A percentile compares a stretch with the other conserved stretches of the same genome.
These are phyloP conservation scores for Sporopachydermia cereana DNA, from an alignment of 1,139 yeast species.

Conservation along the genomic window DNA sequence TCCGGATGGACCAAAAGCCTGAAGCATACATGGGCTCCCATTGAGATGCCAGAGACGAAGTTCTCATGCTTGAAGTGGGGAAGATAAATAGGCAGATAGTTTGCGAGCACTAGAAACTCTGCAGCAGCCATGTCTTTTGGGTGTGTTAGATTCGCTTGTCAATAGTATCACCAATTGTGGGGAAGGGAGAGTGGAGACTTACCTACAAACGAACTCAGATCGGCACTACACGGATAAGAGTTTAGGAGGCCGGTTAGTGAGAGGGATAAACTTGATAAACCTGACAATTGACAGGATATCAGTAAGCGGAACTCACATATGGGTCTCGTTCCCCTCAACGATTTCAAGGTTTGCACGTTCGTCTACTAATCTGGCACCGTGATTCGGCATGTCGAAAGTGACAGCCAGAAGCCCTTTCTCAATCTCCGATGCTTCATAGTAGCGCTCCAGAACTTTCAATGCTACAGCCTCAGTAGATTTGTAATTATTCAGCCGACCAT, in stretches of 20 bases:
- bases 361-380: constrained; percentile 39
- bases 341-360: constrained; percentile 30
- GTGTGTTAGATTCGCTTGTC: too few relatives aligned
- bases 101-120: constrained; percentile 38
- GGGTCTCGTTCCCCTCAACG: constrained; percentile 36
- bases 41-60: constrained; percentile 41
- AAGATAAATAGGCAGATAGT: constrained; percentile 36
- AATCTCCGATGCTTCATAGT: neutral
- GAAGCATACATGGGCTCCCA: constrained; percentile 51
- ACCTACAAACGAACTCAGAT: too few relatives aligned
- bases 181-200: too few relatives aligned
- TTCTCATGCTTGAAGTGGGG: constrained; percentile 25
- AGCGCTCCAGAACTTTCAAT: neutral
- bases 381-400: constrained; percentile 50
- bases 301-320: too few relatives aligned
- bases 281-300: too few relatives aligned
- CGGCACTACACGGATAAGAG: too few relatives aligned
- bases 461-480: constrained; percentile 2
- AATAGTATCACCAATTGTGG: too few relatives aligned
- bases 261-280: too few relatives aligned
- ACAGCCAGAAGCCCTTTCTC: constrained; percentile 29
- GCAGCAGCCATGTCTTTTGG: constrained; percentile 33
- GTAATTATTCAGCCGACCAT: neutral
- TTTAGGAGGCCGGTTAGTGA: too few relatives aligned
- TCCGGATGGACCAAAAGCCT: constrained; percentile 35